phyloP scores from a whole-genome alignment of 139 green algal species.

The Edaphochlamys debaryana region DNA sequence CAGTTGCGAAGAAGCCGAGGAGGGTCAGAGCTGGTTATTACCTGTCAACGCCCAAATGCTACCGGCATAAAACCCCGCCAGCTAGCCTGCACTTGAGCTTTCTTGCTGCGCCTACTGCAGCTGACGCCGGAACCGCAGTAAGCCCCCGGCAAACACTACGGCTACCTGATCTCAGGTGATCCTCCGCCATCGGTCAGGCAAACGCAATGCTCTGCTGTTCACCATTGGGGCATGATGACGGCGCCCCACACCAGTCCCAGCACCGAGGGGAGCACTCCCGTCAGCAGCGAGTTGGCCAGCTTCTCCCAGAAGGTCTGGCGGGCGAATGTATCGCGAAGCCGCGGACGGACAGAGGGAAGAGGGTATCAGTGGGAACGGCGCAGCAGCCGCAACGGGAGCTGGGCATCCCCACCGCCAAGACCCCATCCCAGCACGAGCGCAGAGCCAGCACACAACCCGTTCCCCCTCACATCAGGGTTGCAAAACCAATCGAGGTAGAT shows the following conservation, averaged over 20 bases:
- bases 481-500: conserved; percentile 19
- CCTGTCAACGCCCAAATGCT: no score
- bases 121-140: no score
- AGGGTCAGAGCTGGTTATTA: no score
- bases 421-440: no score
- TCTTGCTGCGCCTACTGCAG: no score
- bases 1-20: no score
- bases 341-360: no score
- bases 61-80: no score
- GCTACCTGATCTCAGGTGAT: not conserved
- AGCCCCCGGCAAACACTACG: not conserved
- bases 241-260: conserved; percentile 13
- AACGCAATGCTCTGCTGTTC: conserved; percentile 1
- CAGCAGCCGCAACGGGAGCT: not conserved
- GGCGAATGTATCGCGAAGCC: no score
- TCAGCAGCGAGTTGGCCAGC: not conserved
- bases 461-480: not conserved
- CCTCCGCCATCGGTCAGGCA: not conserved
- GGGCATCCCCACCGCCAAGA: not conserved
- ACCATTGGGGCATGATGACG: conserved; percentile 15
- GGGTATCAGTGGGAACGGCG: not conserved
- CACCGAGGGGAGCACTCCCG: conserved; percentile 8
- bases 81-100: no score
- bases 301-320: not conserved
- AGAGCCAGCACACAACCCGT: no score